These are phyloP conservation scores for Trichoderma endophyticum DNA, from an alignment of 2,329 filamentous ascomycete species.

Conservation along the genomic window DNA sequence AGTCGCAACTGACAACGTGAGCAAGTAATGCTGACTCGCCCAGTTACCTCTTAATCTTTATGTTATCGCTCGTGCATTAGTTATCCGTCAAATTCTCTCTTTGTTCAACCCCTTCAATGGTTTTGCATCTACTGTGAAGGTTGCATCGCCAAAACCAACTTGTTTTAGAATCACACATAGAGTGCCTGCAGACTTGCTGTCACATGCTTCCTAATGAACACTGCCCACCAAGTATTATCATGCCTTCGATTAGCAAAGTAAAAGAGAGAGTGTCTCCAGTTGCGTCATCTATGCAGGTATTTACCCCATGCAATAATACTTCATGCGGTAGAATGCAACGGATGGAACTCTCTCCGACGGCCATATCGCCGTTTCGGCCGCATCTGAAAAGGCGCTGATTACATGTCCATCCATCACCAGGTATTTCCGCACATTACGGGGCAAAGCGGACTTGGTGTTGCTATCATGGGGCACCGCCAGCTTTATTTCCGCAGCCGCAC, in stretches of 20 bases:
- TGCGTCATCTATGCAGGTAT: background rate
- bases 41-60: background rate
- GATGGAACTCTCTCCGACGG: background rate
- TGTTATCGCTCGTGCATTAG: background rate
- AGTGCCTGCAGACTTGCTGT: background rate
- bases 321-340: background rate
- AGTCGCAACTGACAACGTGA: background rate
- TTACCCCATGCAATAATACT: background rate
- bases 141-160: background rate
- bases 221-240: background rate
- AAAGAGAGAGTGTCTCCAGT: background rate
- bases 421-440: background rate
- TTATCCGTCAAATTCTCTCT: background rate
- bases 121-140: background rate
- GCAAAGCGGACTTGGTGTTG: background rate
- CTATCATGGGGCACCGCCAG: background rate
- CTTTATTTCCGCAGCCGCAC: background rate
- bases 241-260: background rate
- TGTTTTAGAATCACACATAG: background rate
- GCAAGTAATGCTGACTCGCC: background rate
- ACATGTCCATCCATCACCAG: background rate
- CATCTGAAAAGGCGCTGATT: background rate
- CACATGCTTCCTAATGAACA: background rate
- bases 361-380: background rate
- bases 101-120: background rate